A percentile compares a stretch with the other conserved stretches of the same genome.
Conservation (phyloP, 805 yeast species). For the Yarrowia hollandica region DNA sequence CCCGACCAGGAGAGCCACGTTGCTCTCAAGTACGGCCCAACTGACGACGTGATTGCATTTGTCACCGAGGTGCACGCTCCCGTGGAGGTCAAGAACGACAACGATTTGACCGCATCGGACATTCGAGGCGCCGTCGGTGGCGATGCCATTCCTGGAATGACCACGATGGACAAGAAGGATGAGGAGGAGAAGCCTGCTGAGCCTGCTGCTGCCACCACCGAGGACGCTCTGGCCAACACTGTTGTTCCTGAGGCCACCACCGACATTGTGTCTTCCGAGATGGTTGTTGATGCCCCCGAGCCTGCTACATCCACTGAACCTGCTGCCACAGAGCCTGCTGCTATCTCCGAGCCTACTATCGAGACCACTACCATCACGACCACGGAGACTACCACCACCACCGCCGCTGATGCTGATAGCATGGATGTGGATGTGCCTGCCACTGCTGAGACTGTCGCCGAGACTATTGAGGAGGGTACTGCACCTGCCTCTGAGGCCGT, state of each 20-base stretch:
- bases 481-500: background rate
- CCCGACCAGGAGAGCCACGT: slow-evolving; percentile 29
- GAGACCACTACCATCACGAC: too few relatives aligned
- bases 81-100: slow-evolving; percentile 35
- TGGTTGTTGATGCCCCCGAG: slow-evolving; percentile 8
- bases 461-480: slow-evolving; percentile 1
- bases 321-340: background rate
- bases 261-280: background rate
- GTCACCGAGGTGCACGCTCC: slow-evolving; percentile 35
- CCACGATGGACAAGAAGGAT: slow-evolving; percentile 34
- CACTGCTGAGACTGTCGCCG: background rate
- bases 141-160: slow-evolving; percentile 50
- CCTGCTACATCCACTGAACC: background rate
- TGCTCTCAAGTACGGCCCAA: slow-evolving; percentile 40
- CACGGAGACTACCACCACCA: background rate
- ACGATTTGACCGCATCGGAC: slow-evolving; percentile 48
- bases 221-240: slow-evolving; percentile 28
- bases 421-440: slow-evolving; percentile 8
- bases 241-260: background rate
- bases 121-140: slow-evolving; percentile 58
- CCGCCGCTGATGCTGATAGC: background rate
- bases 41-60: slow-evolving; percentile 50
- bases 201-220: slow-evolving; percentile 29
- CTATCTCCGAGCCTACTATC: background rate
- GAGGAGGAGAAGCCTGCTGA: slow-evolving; percentile 27